Base-by-base conservation (phyloP, 2,329 filamentous ascomycete genomes). In the Pochonia chlamydosporia region DNA sequence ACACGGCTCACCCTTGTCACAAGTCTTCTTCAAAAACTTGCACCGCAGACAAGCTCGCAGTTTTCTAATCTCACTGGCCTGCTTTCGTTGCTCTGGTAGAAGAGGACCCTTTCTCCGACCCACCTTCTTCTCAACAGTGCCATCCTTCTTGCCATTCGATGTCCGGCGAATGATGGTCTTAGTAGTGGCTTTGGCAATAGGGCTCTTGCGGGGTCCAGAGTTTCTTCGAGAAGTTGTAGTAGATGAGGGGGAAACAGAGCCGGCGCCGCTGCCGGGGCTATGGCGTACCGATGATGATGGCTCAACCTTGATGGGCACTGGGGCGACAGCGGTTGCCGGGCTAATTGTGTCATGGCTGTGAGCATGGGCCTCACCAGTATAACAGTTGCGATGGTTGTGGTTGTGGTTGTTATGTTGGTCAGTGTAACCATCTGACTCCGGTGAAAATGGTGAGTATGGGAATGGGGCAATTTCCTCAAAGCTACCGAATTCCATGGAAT, bases 21-120 rank as follows among this genome's bases (percentile, higher is more conserved):
- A 97, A 42, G 92, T 96, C 80, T 97, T 97, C 80, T 97, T 97
- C 66, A 97, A 77, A 75, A 96, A 97, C 73, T 96, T 96, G 81
- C 92, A 97, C 55, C 92, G 85, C 59, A 97, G 75, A 67, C 92
- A 97, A 41, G 92, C 92, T 62, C 92, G 81, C 58, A 96, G 75
- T 70, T 97, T 97, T 66, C 92, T 84, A 64, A 97, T 97, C 70
- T 97, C 92, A 61, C 91, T 93, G 23, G 92, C 92, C 69, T 96
- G 92, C 71, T 96, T 95, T 57, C 92, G 82, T 74, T 96, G 92
- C 67, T 97, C 92, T 10, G 91, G 90, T 60, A 90, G 78, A 56
- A 97, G 80, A 49, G 92, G 92, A 30, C 92, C 92, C 66, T 88
- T 88, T 70, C 92, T 82, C 62, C 89, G 84, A 42, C 92, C 92